A percentile compares a stretch with the other conserved stretches of the same genome.
phyloP scores from a whole-genome alignment of 768 basidiomycete genomes.

The Tricholomella constricta region DNA sequence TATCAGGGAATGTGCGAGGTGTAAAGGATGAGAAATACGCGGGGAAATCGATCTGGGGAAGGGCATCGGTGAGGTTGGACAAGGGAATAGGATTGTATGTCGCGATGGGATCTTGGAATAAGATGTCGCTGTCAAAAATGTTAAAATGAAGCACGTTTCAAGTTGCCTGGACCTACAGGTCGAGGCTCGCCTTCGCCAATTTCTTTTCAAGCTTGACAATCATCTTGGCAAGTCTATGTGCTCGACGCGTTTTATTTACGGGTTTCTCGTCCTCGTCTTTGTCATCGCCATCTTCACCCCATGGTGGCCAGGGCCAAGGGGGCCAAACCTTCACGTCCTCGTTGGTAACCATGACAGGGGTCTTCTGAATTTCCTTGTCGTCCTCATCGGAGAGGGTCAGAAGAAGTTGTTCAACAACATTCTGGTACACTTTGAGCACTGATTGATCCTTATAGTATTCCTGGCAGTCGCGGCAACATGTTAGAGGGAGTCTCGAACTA shows the following conservation, averaged over 20 bases:
- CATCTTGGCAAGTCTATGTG: constrained; percentile 63
- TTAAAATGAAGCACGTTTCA: background rate
- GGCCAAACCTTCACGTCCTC: constrained; percentile 62
- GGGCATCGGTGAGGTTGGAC: constrained; percentile 62
- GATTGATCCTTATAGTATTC: constrained; percentile 87
- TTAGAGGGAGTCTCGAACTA: background rate
- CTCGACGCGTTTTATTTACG: constrained; percentile 52
- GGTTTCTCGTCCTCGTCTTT: constrained; percentile 47
- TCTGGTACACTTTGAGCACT: constrained; percentile 68
- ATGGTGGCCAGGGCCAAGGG: constrained; percentile 86
- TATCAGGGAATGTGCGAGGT: constrained; percentile 71
- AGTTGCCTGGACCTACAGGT: constrained; percentile 52
- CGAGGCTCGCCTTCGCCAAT: constrained; percentile 78
- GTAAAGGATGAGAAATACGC: constrained; percentile 88
- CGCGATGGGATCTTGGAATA: constrained; percentile 77
- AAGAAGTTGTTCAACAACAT: constrained; percentile 70
- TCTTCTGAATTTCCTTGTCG: constrained; percentile 30
- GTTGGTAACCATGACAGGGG: constrained; percentile 29
- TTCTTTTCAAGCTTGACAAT: constrained; percentile 79
- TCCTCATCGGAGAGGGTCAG: constrained; percentile 54
- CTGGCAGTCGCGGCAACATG: constrained; percentile 33
- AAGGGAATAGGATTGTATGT: constrained; percentile 87
- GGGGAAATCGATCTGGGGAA: constrained; percentile 80
- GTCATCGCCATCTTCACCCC: constrained; percentile 64
- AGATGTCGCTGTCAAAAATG: constrained; percentile 49